These are phyloP conservation scores for Solanum okadae DNA, from an alignment of 257 asterid species.

Conservation along the genomic window DNA sequence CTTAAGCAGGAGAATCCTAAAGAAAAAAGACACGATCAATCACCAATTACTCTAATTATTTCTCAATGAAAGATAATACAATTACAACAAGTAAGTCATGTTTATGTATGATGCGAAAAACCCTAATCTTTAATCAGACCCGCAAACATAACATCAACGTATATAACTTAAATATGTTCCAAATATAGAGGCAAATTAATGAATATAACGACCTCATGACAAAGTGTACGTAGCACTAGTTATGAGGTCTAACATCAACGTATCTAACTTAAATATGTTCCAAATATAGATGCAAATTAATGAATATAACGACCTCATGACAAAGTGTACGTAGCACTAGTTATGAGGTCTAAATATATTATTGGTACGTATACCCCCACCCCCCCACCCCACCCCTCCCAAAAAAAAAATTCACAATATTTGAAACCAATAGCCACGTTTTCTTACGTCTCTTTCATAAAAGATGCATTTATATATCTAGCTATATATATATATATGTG, in stretches of 20 bases:
- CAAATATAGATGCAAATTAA: neutral
- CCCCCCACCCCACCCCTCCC: too few relatives aligned
- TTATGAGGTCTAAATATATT: neutral
- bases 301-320: neutral
- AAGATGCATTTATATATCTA: neutral
- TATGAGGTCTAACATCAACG: neutral
- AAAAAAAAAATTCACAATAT: neutral
- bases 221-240: neutral
- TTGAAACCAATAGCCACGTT: neutral
- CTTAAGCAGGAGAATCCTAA: neutral
- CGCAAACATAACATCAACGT: neutral
- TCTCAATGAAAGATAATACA: too few relatives aligned
- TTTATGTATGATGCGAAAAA: too few relatives aligned
- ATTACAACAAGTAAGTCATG: neutral
- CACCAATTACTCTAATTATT: neutral
- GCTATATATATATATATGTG: neutral
- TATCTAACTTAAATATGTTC: neutral
- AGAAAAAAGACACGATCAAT: neutral
- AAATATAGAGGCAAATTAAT: neutral
- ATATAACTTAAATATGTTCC: neutral
- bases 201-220: neutral
- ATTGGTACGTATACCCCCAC: neutral
- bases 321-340: neutral
- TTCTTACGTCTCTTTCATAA: neutral
- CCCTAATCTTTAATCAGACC: neutral